Evolutionary conservation across 179 eudicot species (phyloP).

Genomic region (Heliamphora pulchella): DNA sequence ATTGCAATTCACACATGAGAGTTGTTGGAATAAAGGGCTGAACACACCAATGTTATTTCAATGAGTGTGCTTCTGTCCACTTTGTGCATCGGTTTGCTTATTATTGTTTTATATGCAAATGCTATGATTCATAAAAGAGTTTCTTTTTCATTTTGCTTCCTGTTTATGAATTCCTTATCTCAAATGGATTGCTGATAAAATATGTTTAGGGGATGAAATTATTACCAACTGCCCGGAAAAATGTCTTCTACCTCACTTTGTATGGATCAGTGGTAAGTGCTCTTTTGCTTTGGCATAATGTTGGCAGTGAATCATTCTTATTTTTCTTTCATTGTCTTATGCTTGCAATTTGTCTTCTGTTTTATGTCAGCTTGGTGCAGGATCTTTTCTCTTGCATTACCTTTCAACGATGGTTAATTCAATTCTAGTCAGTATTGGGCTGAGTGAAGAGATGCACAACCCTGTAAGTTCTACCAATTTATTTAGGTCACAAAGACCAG

Average conservation of each 20-base stretch:
- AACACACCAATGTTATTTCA: neutral
- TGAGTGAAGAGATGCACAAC: conserved; percentile 88
- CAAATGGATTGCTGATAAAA: conserved; percentile 8
- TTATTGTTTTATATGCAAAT: neutral
- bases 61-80: neutral
- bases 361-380: conserved; percentile 70
- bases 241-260: conserved; percentile 54
- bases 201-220: conserved; percentile 74
- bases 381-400: conserved; percentile 62
- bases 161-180: neutral
- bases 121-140: too few relatives aligned
- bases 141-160: neutral
- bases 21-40: neutral
- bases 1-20: neutral
- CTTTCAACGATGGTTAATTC: conserved; percentile 69
- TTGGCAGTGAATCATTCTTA: conserved; percentile 8
- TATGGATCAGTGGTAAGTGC: conserved; percentile 73
- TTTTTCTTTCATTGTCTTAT: neutral
- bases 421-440: conserved; percentile 71
- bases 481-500: neutral
- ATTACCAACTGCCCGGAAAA: conserved; percentile 85
- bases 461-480: conserved; percentile 52
- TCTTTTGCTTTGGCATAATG: neutral
- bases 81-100: neutral
- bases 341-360: conserved; percentile 3